phyloP scores from a whole-genome alignment of 73 alveolate species.

The Loxodes magnus region DNA sequence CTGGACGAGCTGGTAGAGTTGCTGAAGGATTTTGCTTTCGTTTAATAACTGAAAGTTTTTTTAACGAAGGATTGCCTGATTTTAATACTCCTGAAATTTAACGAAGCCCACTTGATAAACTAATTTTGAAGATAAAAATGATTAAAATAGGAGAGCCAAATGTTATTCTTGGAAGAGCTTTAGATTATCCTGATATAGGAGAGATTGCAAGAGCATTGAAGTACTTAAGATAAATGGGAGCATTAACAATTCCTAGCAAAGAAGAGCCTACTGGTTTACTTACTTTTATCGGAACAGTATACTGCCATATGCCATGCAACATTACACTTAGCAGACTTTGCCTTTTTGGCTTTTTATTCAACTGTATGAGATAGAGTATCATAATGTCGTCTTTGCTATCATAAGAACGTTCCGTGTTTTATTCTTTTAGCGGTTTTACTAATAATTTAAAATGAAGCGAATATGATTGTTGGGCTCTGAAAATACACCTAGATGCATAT shows the following conservation, averaged over 20 bases:
- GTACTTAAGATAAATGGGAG: slow-evolving; percentile 73
- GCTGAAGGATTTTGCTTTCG: slow-evolving; percentile 75
- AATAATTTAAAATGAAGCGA: not conserved
- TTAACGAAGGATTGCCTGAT: slow-evolving; percentile 41
- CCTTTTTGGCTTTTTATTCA: slow-evolving; percentile 59
- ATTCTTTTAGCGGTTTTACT: slow-evolving; percentile 17
- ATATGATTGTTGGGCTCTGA: not conserved
- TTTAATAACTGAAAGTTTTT: slow-evolving; percentile 66
- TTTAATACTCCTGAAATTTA: slow-evolving; percentile 88
- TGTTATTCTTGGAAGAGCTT: slow-evolving; percentile 70
- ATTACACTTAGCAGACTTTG: slow-evolving; percentile 68
- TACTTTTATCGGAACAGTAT: slow-evolving; percentile 75
- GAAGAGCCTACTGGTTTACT: slow-evolving; percentile 37
- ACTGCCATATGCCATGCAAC: slow-evolving; percentile 80
- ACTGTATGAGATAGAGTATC: slow-evolving; percentile 63
- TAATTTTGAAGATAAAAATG: slow-evolving; percentile 78
- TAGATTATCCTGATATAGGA: slow-evolving; percentile 67
- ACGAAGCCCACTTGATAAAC: slow-evolving; percentile 93
- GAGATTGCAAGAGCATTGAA: slow-evolving; percentile 57
- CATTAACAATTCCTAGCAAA: slow-evolving; percentile 39
- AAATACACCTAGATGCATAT: slow-evolving; percentile 3
- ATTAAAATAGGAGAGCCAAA: slow-evolving; percentile 64
- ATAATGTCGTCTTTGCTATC: slow-evolving; percentile 65
- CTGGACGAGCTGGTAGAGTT: slow-evolving; percentile 79
- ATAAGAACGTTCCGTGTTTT: slow-evolving; percentile 48